Conservation (phyloP, 1,284 basidiomycete genomes). For the Puccinia coronata region DNA sequence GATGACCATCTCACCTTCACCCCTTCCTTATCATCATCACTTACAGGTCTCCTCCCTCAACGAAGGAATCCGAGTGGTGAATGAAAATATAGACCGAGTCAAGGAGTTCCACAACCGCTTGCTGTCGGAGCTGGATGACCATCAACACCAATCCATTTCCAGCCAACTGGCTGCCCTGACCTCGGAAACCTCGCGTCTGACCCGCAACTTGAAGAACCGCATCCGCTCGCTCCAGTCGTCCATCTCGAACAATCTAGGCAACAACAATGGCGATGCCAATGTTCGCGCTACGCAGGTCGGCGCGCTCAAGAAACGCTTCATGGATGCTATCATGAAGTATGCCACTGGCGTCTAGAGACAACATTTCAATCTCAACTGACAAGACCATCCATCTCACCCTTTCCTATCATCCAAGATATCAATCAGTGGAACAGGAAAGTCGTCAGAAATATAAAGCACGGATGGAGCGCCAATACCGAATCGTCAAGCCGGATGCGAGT, state of each 20-base stretch:
- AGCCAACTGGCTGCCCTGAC: constrained; percentile 24
- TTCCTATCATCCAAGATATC: constrained; percentile 60
- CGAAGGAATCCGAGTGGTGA: constrained; percentile 37
- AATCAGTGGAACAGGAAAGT: constrained; percentile 88
- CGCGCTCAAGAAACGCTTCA: constrained; percentile 49
- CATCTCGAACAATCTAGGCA: constrained; percentile 3
- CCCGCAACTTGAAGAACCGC: constrained; percentile 43
- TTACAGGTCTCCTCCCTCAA: constrained; percentile 40
- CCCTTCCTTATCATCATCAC: not conserved
- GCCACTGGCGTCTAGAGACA: not conserved
- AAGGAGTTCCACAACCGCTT: constrained; percentile 34
- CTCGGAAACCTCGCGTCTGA: constrained; percentile 37
- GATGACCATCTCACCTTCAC: too few relatives aligned
- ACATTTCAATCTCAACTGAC: not conserved
- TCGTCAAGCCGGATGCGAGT: constrained; percentile 91
- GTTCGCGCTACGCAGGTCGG: constrained; percentile 41
- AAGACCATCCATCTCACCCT: not conserved
- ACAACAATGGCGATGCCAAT: constrained; percentile 35
- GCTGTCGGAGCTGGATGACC: constrained; percentile 37
- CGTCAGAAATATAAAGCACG: constrained; percentile 90
- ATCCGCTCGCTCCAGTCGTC: constrained; percentile 43
- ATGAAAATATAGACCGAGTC: constrained; percentile 44
- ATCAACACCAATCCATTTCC: constrained; percentile 35
- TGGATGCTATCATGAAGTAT: constrained; percentile 46
- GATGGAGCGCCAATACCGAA: constrained; percentile 93